phyloP scores from a whole-genome alignment of 192 early-diverging fungal species.

The Dissophora ornata region DNA sequence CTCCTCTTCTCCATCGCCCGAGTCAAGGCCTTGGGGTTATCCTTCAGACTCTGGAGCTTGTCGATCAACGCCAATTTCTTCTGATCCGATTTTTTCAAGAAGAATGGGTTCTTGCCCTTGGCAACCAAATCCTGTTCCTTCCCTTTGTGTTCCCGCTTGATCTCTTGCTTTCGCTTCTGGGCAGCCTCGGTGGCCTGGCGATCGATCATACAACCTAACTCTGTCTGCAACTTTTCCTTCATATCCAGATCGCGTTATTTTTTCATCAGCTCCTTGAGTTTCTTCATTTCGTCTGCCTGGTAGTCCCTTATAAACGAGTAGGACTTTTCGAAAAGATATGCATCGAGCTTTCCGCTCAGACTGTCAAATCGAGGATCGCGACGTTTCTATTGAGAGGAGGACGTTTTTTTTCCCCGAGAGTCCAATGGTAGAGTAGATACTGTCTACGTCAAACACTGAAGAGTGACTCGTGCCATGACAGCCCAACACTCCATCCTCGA shows the following conservation, averaged over 20 bases:
- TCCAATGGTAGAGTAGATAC: too few relatives aligned
- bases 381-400: constrained; percentile 76
- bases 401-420: too few relatives aligned
- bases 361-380: constrained; percentile 96
- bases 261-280: constrained; percentile 70
- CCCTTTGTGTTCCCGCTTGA: constrained; percentile 84
- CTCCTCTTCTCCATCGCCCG: constrained; percentile 91
- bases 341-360: constrained; percentile 89
- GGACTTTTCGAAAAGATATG: constrained; percentile 91
- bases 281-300: constrained; percentile 77
- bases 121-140: constrained; percentile 82
- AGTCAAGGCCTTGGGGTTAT: constrained; percentile 78
- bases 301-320: constrained; percentile 91
- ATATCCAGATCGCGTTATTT: constrained; percentile 74
- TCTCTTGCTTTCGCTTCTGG: constrained; percentile 64
- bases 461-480: too few relatives aligned
- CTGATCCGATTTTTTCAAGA: constrained; percentile 86
- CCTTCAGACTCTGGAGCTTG: constrained; percentile 79
- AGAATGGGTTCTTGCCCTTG: constrained; percentile 95
- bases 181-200: constrained; percentile 59
- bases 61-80: constrained; percentile 89
- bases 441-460: too few relatives aligned
- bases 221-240: constrained; percentile 67
- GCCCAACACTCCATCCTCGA: too few relatives aligned
- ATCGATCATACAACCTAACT: constrained; percentile 75